Conservation (phyloP, 768 basidiomycete genomes). For the Dictyophora rubrovolvata region DNA sequence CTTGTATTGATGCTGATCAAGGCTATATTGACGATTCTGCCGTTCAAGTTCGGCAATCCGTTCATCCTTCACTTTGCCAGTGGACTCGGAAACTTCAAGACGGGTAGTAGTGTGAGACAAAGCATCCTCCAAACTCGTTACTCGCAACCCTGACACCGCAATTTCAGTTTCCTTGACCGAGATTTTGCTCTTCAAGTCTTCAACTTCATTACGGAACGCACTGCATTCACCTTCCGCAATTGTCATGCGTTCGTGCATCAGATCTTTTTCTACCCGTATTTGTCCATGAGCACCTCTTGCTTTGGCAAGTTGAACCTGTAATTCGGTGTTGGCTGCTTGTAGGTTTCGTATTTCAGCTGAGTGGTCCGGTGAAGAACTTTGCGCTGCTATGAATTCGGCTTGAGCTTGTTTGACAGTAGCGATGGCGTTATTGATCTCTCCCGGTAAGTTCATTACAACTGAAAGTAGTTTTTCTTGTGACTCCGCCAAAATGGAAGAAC, state of each 20-base stretch:
- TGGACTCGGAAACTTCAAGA: constrained; percentile 63
- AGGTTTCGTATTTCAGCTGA: constrained; percentile 59
- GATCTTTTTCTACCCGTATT: constrained; percentile 74
- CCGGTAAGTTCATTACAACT: constrained; percentile 50
- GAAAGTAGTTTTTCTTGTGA: constrained; percentile 44
- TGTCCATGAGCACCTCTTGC: constrained; percentile 71
- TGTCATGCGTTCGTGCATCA: constrained; percentile 50
- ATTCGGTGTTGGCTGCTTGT: constrained; percentile 45
- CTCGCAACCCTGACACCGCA: constrained; percentile 37
- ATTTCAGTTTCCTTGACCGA: constrained; percentile 36
- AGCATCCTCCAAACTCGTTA: constrained; percentile 59
- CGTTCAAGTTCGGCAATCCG: constrained; percentile 56
- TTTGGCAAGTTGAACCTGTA: constrained; percentile 64
- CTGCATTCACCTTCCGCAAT: constrained; percentile 60
- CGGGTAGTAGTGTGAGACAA: constrained; percentile 63
- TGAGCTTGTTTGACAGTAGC: constrained; percentile 50
- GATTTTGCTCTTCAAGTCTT: constrained; percentile 38
- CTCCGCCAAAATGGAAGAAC: constrained; percentile 23
- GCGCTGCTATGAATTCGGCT: constrained; percentile 46
- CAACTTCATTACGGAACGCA: constrained; percentile 41
- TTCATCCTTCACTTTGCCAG: constrained; percentile 47
- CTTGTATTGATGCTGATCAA: constrained; percentile 48
- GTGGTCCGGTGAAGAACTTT: constrained; percentile 43
- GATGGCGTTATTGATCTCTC: constrained; percentile 41
- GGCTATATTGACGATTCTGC: constrained; percentile 39